Evolutionary conservation across 352 stramenopile species (phyloP).

Genomic region (Phytophthora agathidicida): DNA sequence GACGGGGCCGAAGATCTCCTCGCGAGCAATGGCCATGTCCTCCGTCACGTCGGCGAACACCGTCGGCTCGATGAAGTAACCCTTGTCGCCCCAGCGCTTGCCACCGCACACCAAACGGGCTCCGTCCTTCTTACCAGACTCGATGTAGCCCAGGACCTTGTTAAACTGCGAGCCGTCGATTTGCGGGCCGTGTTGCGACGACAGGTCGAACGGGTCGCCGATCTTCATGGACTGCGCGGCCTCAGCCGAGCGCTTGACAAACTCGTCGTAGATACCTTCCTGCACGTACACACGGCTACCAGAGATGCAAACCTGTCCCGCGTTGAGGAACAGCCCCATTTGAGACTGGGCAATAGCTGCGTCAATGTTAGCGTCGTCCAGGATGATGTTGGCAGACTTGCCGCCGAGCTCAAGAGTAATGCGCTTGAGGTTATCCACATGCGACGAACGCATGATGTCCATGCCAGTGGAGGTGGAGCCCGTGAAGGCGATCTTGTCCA

Average conservation of each 20-base stretch:
- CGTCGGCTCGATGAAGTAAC: slow-evolving; percentile 93
- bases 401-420: slow-evolving; percentile 79
- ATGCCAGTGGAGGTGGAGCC: slow-evolving; percentile 65
- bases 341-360: slow-evolving; percentile 49
- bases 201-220: slow-evolving; percentile 49
- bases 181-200: slow-evolving; percentile 54
- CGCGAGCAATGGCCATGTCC: slow-evolving; percentile 86
- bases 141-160: slow-evolving; percentile 84
- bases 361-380: slow-evolving; percentile 71
- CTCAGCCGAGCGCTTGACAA: slow-evolving; percentile 67
- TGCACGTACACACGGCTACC: slow-evolving; percentile 88
- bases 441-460: slow-evolving; percentile 54
- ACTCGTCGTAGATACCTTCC: slow-evolving; percentile 85
- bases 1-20: slow-evolving; percentile 93
- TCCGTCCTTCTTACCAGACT: slow-evolving; percentile 78
- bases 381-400: slow-evolving; percentile 78
- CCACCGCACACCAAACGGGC: slow-evolving; percentile 82
- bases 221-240: slow-evolving; percentile 58
- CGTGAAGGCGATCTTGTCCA: slow-evolving; percentile 87
- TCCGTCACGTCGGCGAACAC: slow-evolving; percentile 85
- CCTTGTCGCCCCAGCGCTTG: slow-evolving; percentile 59
- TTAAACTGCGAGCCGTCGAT: slow-evolving; percentile 70
- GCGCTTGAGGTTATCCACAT: slow-evolving; percentile 72
- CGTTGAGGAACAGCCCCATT: slow-evolving; percentile 80
- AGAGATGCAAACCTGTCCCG: slow-evolving; percentile 89